Conservation (phyloP, 176 grass and related monocot species). For the Thinopyrum elongatum region DNA sequence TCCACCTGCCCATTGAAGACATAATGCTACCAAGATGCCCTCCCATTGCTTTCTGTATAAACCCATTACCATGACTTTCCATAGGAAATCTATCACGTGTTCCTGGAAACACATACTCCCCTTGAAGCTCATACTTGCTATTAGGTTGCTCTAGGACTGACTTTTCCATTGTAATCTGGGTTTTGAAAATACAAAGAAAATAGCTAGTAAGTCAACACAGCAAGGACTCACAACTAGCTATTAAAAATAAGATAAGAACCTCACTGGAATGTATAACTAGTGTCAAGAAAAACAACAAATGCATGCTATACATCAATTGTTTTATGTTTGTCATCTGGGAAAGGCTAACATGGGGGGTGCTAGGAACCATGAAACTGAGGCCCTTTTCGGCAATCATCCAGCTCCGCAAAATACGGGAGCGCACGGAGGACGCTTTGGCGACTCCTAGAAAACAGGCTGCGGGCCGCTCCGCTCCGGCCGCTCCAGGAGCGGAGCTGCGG, state of each 20-base stretch:
- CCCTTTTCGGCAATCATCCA: too few species aligned
- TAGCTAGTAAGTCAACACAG: neutral
- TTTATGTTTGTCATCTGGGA: slow-evolving; percentile 5
- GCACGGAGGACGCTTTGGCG: too few species aligned
- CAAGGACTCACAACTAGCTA: neutral
- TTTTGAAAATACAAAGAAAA: slow-evolving; percentile 44
- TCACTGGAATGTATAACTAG: slow-evolving; percentile 14
- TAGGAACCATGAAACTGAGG: slow-evolving; percentile 12
- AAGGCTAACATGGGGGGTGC: neutral
- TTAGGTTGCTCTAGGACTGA: slow-evolving; percentile 85
- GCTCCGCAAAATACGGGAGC: too few species aligned
- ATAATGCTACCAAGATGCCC: slow-evolving; percentile 93
- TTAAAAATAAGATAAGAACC: slow-evolving; percentile 16
- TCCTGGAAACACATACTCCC: slow-evolving; percentile 95
- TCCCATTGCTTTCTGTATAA: slow-evolving; percentile 86
- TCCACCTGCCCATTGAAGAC: slow-evolving; percentile 97
- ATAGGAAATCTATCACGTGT: slow-evolving; percentile 79
- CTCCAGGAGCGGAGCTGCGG: too few species aligned
- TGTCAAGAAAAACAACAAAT: slow-evolving; percentile 25
- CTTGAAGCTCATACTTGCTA: slow-evolving; percentile 96
- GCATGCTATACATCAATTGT: neutral
- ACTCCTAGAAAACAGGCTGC: too few species aligned
- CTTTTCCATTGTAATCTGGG: slow-evolving; percentile 96
- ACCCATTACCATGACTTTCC: slow-evolving; percentile 60
- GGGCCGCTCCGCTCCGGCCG: too few species aligned